phyloP scores from a whole-genome alignment of 208 protist genomes.

The Crithidia bombi region DNA sequence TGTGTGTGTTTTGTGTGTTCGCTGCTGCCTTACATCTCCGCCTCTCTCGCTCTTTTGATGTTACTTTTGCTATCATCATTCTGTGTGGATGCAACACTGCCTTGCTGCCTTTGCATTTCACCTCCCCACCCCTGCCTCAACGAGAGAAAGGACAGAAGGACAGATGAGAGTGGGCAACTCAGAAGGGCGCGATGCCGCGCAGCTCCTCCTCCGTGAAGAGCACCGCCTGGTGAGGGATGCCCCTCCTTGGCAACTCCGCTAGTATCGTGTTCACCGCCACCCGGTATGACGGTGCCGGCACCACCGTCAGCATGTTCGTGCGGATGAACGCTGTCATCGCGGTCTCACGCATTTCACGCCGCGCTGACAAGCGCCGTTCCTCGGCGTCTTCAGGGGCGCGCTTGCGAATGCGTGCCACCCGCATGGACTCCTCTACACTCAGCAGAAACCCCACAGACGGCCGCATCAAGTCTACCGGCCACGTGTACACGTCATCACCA shows the following conservation, averaged over 20 bases:
- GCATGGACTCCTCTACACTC: conserved; percentile 62
- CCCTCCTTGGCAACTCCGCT: conserved; percentile 24
- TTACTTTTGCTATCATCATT: no score
- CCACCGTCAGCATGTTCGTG: conserved; percentile 42
- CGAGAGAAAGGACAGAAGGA: no score
- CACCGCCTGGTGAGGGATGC: conserved; percentile 31
- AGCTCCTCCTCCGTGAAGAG: conserved; percentile 54
- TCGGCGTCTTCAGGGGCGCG: conserved; percentile 65
- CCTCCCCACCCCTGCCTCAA: no score
- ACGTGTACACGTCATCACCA: conserved; percentile 50
- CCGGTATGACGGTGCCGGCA: conserved; percentile 48
- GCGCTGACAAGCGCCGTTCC: conserved; percentile 55
- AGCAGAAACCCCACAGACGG: conserved; percentile 46
- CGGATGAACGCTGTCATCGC: conserved; percentile 65
- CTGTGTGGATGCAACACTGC: no score
- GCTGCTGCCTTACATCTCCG: no score
- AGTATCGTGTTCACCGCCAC: conserved; percentile 66
- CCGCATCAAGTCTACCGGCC: conserved; percentile 52
- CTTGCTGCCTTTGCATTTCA: no score
- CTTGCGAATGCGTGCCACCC: conserved; percentile 50
- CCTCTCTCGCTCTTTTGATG: no score
- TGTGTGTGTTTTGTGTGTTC: no score
- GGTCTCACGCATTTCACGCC: conserved; percentile 52
- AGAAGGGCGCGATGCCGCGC: conserved; percentile 45
- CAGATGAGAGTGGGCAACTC: no score